Base-by-base conservation (phyloP, 768 basidiomycete genomes). In the Mrakia hoshinonis region DNA sequence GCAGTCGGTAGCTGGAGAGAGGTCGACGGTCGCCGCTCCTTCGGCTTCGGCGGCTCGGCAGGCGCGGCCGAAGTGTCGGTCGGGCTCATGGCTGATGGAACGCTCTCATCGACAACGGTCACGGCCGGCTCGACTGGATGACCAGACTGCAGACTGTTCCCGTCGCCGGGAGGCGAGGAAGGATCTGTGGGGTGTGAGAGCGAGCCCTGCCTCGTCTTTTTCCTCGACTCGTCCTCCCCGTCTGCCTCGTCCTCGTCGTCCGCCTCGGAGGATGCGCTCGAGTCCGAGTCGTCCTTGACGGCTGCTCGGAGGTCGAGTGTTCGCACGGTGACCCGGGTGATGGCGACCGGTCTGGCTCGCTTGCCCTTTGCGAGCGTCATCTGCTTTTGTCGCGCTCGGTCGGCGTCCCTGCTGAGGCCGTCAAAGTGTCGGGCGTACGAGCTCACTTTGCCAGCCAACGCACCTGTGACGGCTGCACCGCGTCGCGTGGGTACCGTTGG, bases 251-350 rank as follows among this genome's bases (percentile, higher is more conserved):
- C 74, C 64, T 75, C 72, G 58, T 64, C 66, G 47, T 75, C 74
- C 13, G 63, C 73, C 12, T 85, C 72, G n/a, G 72, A 67, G 4
- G 79, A 80, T 4, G 90, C 89, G 26, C 74, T 74, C 39, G 78
- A 79, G 61, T 81, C 80, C 34, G 87, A 87, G 74, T 90, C 86
- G 75, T 91, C 90, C 65, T 84, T 84, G 77, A 96, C 90, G 1
- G 90, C 94, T 76, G 96, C 93, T 77, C 89, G 88, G 76, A 96
- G 85, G 76, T 90, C 88, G 31, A 96, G 83, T 39, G 96, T 85
- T 0, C 95, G 91, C 76, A 87, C 92, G 20, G 91, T 92, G 55
- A 87, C 85, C 10, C 43, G 47, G 20, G 93, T 89, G 31, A 88
- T 88, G 24, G 90, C 89, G 18, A 98, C 91, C 15, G 96, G 95